Percentiles rank a stretch among this genome's conserved stretches.
These are phyloP conservation scores for Trichomonascaceae sp. DNA, from an alignment of 1,139 yeast genomes.

Conservation along the genomic window DNA sequence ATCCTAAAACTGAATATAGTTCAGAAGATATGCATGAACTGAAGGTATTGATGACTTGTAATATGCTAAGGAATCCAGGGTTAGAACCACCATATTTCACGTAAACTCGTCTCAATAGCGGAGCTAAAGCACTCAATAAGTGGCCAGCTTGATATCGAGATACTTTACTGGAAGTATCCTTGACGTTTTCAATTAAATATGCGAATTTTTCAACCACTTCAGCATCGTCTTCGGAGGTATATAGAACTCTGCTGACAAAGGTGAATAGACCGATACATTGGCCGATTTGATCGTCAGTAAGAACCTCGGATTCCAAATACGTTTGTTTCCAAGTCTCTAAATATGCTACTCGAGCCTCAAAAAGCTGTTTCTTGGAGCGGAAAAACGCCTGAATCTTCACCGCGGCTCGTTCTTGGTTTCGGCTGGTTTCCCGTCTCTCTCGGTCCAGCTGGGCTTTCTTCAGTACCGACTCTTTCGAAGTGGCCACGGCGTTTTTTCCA, in stretches of 20 bases:
- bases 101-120: neutral
- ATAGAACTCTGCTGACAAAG: slow-evolving; percentile 2
- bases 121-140: neutral
- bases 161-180: neutral
- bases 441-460: slow-evolving; percentile 63
- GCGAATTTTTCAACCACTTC: slow-evolving; percentile 1
- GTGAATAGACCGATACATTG: slow-evolving; percentile 2
- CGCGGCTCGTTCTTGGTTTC: slow-evolving; percentile 47
- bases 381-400: slow-evolving; percentile 41
- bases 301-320: slow-evolving; percentile 5
- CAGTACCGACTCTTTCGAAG: slow-evolving; percentile 39
- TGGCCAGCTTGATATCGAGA: neutral
- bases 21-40: neutral
- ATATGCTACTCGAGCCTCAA: slow-evolving; percentile 13
- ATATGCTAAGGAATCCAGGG: neutral
- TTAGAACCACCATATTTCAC: neutral
- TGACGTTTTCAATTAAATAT: neutral
- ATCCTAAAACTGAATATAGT: neutral
- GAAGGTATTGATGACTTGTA: neutral
- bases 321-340: slow-evolving; percentile 18
- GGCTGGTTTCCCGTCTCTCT: slow-evolving; percentile 51
- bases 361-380: slow-evolving; percentile 21
- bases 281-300: neutral
- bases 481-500: slow-evolving; percentile 35
- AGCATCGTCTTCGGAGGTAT: neutral